These are phyloP conservation scores for Tribonema minus DNA, from an alignment of 108 stramenopile species.

Conservation along the genomic window DNA sequence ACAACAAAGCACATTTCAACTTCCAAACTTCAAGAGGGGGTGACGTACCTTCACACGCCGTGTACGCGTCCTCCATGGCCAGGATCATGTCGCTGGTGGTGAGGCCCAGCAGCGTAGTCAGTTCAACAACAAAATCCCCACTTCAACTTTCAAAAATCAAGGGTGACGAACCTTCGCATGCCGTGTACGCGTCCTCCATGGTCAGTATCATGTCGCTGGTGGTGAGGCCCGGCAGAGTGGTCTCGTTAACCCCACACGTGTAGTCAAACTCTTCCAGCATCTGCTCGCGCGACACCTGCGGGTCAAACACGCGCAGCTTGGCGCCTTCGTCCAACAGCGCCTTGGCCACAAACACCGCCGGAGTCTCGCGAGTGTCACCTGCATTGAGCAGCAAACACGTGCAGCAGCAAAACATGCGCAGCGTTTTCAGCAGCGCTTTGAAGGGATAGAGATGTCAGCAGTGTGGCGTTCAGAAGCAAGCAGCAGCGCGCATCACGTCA, in stretches of 20 bases:
- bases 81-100: no score
- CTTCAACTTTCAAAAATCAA: no score
- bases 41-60: conserved; percentile 82
- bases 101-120: conserved; percentile 71
- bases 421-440: no score
- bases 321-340: conserved; percentile 91
- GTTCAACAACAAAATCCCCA: no score
- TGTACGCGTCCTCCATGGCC: no score
- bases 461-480: no score
- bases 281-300: conserved; percentile 82
- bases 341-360: conserved; percentile 88
- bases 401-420: no score
- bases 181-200: conserved; percentile 74
- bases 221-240: conserved; percentile 67
- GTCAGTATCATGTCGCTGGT: conserved; percentile 70
- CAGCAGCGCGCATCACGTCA: no score
- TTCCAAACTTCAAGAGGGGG: no score
- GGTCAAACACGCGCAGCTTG: conserved; percentile 88
- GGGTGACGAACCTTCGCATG: conserved; percentile 64
- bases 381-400: no score
- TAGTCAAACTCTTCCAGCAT: conserved; percentile 97
- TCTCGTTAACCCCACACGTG: conserved; percentile 80
- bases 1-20: no score
- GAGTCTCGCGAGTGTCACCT: conserved; percentile 97
- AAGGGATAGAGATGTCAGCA: no score